A percentile compares a stretch with the other conserved stretches of the same genome.
Conservation (phyloP, 805 yeast genomes). For the Starmerella apicola region DNA sequence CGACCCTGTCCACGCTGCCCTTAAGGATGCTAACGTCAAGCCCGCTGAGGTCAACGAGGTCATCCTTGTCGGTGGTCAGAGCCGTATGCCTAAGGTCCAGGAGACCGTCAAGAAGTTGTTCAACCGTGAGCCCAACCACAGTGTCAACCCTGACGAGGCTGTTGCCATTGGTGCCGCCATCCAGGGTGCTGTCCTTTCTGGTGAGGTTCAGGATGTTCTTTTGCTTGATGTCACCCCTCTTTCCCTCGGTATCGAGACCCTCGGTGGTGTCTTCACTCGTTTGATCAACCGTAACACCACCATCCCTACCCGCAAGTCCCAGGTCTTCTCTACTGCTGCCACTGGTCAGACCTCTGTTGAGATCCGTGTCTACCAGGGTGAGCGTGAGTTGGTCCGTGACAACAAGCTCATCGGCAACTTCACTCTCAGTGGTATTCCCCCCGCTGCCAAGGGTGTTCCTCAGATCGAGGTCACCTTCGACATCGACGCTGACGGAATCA, state of each 20-base stretch:
- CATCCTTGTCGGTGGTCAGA: slow-evolving; percentile 82
- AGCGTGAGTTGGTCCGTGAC: slow-evolving; percentile 95
- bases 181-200: slow-evolving; percentile 92
- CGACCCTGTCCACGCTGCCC: slow-evolving; percentile 67
- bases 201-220: slow-evolving; percentile 86
- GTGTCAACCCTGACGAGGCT: slow-evolving; percentile 91
- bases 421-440: slow-evolving; percentile 88
- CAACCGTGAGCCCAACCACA: slow-evolving; percentile 74
- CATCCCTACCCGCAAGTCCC: slow-evolving; percentile 92
- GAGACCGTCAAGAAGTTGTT: slow-evolving; percentile 66
- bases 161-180: slow-evolving; percentile 96
- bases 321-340: slow-evolving; percentile 91
- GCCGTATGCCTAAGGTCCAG: slow-evolving; percentile 80
- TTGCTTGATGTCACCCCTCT: slow-evolving; percentile 81
- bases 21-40: slow-evolving; percentile 63
- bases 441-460: slow-evolving; percentile 90
- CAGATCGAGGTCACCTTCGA: slow-evolving; percentile 91
- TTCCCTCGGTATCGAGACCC: slow-evolving; percentile 91
- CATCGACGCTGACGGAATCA: slow-evolving; percentile 94
- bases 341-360: slow-evolving; percentile 94
- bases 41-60: slow-evolving; percentile 64
- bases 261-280: slow-evolving; percentile 95
- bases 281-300: slow-evolving; percentile 88
- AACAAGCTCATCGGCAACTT: slow-evolving; percentile 96
- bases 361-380: slow-evolving; percentile 98